Evolutionary conservation across 495 filamentous ascomycete species (phyloP).

Genomic region (Rostrohypoxylon terebratum): DNA sequence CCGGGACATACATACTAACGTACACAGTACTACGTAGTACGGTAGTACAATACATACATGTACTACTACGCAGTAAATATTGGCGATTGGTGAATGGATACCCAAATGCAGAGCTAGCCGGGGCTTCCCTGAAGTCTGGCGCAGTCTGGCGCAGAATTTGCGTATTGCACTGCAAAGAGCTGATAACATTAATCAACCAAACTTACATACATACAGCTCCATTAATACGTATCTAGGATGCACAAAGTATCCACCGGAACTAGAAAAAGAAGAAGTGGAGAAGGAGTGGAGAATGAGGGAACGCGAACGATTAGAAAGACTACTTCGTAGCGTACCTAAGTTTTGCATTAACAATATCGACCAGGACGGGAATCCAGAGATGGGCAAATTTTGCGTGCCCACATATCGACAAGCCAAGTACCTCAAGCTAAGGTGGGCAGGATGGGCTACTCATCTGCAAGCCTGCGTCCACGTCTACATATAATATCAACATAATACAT

Average conservation of each 20-base stretch:
- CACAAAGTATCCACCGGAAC: constrained; percentile 36
- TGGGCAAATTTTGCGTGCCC: constrained; percentile 10
- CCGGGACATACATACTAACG: constrained; percentile 30
- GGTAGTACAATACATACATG: no score
- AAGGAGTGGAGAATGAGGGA: constrained; percentile 27
- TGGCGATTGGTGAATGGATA: constrained; percentile 8
- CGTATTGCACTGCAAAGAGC: constrained; percentile 34
- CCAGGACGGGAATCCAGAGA: constrained; percentile 20
- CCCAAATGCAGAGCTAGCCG: constrained; percentile 26
- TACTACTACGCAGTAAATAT: constrained; percentile 6
- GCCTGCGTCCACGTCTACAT: constrained; percentile 11
- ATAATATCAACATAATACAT: constrained; percentile 2
- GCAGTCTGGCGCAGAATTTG: constrained; percentile 35
- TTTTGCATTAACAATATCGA: constrained; percentile 21
- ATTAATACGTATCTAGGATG: constrained; percentile 15
- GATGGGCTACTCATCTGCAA: neutral
- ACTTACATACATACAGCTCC: constrained; percentile 9
- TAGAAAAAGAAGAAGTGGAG: constrained; percentile 43
- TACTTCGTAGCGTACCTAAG: no score
- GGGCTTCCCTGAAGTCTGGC: constrained; percentile 28
- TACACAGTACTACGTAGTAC: no score
- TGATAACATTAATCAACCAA: constrained; percentile 27
- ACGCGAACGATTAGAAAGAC: constrained; percentile 27
- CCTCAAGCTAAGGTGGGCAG: constrained; percentile 12
- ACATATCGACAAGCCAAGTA: constrained; percentile 1